Conservation (phyloP, 2,329 filamentous ascomycete genomes). For the Ascocoryne sarcoides region DNA sequence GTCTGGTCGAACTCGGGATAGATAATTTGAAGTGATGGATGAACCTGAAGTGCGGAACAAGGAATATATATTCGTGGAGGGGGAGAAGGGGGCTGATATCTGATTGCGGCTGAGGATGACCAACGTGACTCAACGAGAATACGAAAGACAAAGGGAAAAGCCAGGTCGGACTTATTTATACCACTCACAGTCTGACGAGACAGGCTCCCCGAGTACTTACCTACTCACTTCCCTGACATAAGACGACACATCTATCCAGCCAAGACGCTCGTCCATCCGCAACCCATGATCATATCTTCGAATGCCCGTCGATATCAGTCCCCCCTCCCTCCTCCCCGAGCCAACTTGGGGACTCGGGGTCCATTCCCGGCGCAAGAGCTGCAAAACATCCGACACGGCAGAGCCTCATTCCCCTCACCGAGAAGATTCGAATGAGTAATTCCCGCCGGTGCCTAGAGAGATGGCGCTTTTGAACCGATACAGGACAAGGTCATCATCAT, state of each 20-base stretch:
- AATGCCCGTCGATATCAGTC: conserved; percentile 4
- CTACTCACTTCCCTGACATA: conserved; percentile 4
- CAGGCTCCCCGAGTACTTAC: too few species aligned
- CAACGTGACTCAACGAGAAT: too few species aligned
- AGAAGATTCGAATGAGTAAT: neutral
- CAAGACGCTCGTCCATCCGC: conserved; percentile 3
- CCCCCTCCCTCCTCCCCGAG: conserved; percentile 7
- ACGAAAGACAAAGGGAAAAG: too few species aligned
- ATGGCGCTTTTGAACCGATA: neutral
- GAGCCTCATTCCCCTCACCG: neutral
- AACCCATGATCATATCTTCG: conserved; percentile 2
- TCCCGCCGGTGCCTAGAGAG: neutral
- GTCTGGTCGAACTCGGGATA: too few species aligned
- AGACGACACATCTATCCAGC: conserved; percentile 5
- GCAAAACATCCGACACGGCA: neutral
- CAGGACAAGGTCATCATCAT: neutral
- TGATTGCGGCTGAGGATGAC: too few species aligned
- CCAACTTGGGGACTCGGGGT: neutral
- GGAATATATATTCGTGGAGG: conserved; percentile 15
- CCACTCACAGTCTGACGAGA: conserved; percentile 11
- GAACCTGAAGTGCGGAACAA: neutral
- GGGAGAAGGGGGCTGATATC: too few species aligned
- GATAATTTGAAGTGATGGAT: too few species aligned
- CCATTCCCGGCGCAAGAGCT: neutral
- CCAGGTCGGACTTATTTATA: too few species aligned